These are phyloP conservation scores for Neurospora sp. DNA, from an alignment of 495 filamentous ascomycete genomes.

Conservation along the genomic window DNA sequence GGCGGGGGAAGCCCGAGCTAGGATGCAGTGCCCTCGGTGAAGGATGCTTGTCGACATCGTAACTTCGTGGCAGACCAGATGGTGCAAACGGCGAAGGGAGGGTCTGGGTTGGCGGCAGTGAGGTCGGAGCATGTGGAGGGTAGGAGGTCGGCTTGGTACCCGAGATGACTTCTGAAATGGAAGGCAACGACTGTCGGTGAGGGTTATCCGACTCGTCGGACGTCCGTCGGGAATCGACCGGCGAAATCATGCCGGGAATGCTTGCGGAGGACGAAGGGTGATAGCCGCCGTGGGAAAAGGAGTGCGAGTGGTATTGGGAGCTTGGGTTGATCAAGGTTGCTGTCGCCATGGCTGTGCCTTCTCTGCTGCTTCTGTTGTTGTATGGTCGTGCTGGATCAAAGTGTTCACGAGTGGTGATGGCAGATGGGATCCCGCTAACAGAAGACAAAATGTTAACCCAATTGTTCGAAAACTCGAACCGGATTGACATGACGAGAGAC, in stretches of 20 bases:
- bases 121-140: conserved; percentile 23
- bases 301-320: conserved; percentile 23
- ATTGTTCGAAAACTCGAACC: background rate
- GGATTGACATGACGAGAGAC: conserved; percentile 15
- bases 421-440: conserved; percentile 21
- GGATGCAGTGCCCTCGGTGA: conserved; percentile 26
- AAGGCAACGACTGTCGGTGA: conserved; percentile 39
- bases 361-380: conserved; percentile 25
- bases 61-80: conserved; percentile 14
- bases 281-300: conserved; percentile 25
- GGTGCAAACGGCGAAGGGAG: conserved; percentile 26
- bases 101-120: conserved; percentile 11
- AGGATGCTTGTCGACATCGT: conserved; percentile 19
- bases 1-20: conserved; percentile 15
- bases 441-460: conserved; percentile 5
- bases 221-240: conserved; percentile 31
- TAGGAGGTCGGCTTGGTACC: conserved; percentile 26
- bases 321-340: conserved; percentile 37
- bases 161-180: conserved; percentile 38
- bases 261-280: conserved; percentile 25
- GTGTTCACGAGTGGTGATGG: conserved; percentile 19
- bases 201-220: conserved; percentile 29
- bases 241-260: conserved; percentile 36
- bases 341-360: conserved; percentile 36
- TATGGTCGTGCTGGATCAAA: conserved; percentile 22